These are phyloP conservation scores for Yarrowia galli DNA, from an alignment of 1,139 yeast genomes.

Conservation along the genomic window DNA sequence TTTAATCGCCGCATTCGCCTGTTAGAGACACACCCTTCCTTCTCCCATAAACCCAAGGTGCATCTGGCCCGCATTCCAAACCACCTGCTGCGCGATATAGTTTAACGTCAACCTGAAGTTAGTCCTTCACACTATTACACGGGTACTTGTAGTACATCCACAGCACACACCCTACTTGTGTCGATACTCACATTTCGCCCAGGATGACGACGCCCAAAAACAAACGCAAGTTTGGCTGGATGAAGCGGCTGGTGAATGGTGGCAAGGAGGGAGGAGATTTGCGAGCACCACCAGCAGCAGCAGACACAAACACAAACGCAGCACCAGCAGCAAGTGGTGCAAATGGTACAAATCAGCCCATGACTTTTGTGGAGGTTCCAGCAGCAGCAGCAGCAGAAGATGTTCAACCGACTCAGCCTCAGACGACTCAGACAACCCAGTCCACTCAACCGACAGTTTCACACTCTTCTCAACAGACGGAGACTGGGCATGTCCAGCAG, in stretches of 20 bases:
- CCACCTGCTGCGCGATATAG: constrained; percentile 33
- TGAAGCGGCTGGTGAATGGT: constrained; percentile 37
- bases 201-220: constrained; percentile 32
- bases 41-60: not conserved
- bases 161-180: too few relatives aligned
- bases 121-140: not conserved
- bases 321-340: not conserved
- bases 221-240: constrained; percentile 36
- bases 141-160: too few relatives aligned
- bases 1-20: not conserved
- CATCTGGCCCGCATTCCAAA: constrained; percentile 8
- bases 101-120: constrained; percentile 23
- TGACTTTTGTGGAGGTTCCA: not conserved
- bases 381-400: too few relatives aligned
- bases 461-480: constrained; percentile 5
- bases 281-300: not conserved
- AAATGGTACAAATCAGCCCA: not conserved
- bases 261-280: constrained; percentile 28
- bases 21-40: not conserved
- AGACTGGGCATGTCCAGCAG: not conserved
- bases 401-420: too few relatives aligned
- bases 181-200: too few relatives aligned
- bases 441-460: not conserved
- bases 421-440: not conserved
- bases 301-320: not conserved